These are phyloP conservation scores for Umbilicaria muhlenbergii DNA, from an alignment of 495 filamentous ascomycete species.

Conservation along the genomic window DNA sequence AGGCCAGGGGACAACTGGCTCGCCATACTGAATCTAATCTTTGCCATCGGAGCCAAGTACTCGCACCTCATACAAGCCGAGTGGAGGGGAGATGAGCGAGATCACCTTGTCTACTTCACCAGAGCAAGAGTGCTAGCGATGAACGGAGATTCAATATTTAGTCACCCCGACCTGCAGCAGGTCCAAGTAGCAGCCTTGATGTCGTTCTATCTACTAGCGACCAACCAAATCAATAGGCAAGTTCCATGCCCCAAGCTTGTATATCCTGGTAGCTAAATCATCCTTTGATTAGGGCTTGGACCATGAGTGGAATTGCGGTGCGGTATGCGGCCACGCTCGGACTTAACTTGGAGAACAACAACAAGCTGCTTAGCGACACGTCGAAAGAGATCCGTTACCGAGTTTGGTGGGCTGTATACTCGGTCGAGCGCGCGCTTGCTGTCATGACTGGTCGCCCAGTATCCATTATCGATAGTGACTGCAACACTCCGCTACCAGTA, in stretches of 20 bases:
- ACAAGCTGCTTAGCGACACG: slow-evolving; percentile 27
- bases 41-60: slow-evolving; percentile 47
- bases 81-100: slow-evolving; percentile 31
- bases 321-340: slow-evolving; percentile 45
- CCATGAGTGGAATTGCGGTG: slow-evolving; percentile 42
- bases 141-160: slow-evolving; percentile 34
- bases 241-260: slow-evolving; percentile 1
- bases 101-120: slow-evolving; percentile 44
- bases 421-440: slow-evolving; percentile 41
- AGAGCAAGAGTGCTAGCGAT: slow-evolving; percentile 43
- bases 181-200: slow-evolving; percentile 44
- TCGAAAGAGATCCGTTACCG: slow-evolving; percentile 49
- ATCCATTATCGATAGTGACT: slow-evolving; percentile 40
- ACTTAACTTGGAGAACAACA: slow-evolving; percentile 47
- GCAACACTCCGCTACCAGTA: slow-evolving; percentile 43
- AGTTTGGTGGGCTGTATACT: slow-evolving; percentile 52
- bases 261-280: background rate
- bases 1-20: slow-evolving; percentile 39
- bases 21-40: slow-evolving; percentile 48
- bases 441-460: slow-evolving; percentile 53
- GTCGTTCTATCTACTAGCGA: slow-evolving; percentile 44
- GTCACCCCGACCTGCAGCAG: slow-evolving; percentile 45
- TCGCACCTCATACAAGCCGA: slow-evolving; percentile 35
- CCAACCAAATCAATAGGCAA: slow-evolving; percentile 49
- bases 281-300: slow-evolving; percentile 38